A percentile compares a stretch with the other conserved stretches of the same genome.
Evolutionary conservation across 208 protist genomes (phyloP).

Genomic region (Willaertia magna): DNA sequence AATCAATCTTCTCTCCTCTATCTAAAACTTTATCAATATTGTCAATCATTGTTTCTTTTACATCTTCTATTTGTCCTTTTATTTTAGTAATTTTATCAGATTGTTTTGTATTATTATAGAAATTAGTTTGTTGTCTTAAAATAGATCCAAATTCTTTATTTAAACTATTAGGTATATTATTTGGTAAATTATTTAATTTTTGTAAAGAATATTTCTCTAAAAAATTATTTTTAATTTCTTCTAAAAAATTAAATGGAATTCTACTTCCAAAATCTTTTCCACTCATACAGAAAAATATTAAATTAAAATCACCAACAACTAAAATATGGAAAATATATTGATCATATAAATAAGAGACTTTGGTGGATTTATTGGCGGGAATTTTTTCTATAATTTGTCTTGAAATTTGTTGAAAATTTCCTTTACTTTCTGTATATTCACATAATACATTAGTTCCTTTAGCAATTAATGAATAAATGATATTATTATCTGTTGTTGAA

Average conservation of each 20-base stretch:
- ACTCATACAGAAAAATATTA: constrained; percentile 2
- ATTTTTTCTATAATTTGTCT: constrained; percentile 9
- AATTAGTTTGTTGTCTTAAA: background rate
- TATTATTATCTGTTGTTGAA: background rate
- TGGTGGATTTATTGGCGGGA: background rate
- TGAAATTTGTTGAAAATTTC: constrained; percentile 11
- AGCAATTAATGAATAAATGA: constrained; percentile 1
- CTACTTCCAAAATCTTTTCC: background rate
- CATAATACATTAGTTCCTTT: background rate
- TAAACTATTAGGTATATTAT: background rate
- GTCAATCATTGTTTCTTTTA: background rate
- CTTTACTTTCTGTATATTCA: background rate
- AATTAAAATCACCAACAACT: background rate
- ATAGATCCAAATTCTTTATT: background rate
- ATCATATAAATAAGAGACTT: constrained; percentile 2
- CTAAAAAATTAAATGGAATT: constrained; percentile 3
- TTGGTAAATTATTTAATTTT: background rate
- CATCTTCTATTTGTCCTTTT: background rate
- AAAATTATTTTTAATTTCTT: background rate
- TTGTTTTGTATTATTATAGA: background rate
- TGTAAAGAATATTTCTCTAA: background rate
- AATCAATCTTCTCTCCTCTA: constrained; percentile 5
- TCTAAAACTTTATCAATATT: constrained; percentile 10
- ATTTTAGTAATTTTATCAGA: background rate
- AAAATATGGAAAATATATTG: constrained; percentile 2